Evolutionary conservation across 192 early-diverging fungal genomes (phyloP), one percentile per base, ranked within the genome.

Genomic region (Chytriomyces sp.): DNA sequence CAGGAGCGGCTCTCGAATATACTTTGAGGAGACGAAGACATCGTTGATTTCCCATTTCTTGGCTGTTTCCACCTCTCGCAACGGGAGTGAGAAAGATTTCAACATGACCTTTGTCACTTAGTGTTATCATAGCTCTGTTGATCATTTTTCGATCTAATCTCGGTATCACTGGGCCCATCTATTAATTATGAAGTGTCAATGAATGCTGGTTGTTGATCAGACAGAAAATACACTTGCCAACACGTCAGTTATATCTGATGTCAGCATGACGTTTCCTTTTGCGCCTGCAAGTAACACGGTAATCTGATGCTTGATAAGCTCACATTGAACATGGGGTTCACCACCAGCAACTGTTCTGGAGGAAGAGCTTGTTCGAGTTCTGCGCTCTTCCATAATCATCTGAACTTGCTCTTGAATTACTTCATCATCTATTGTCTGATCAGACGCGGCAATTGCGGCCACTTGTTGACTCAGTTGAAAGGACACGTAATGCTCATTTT

Each of bases 211-310:
- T 35, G 18, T 46, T 18, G 62, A 13, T 43, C 10, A 45, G 48
- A 20, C 35, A 57, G 45, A 77, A 18, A 50, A 13, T 1, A 23
- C 9, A 53, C 84, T 44, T 82, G 90, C 89, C 81, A 91, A 80
- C 10, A 86, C 86, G 20, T 82, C 83, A 61, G 83, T 84, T 45
- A 91, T 63, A 77, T 90, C 90, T 5, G 79, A 79, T 28, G 85
- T 75, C 0, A 82, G 66, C 89, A 91, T 89, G 35, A 86, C 64
- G 16, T 85, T 44, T 66, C 83, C 83, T 61, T 84, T 87, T 10
- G 88, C 82, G n/a, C 81, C 72, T 5, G 67, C 79, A 23, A 91
- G 76, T 18, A 91, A 76, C 20, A 85, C 70, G 0, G 91, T 91
- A 18, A 92, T 64, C 28, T 80, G 85, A 26, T 86, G 75, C 78